phyloP scores from a whole-genome alignment of 139 green algal species.

The Coccomyxa sp. region DNA sequence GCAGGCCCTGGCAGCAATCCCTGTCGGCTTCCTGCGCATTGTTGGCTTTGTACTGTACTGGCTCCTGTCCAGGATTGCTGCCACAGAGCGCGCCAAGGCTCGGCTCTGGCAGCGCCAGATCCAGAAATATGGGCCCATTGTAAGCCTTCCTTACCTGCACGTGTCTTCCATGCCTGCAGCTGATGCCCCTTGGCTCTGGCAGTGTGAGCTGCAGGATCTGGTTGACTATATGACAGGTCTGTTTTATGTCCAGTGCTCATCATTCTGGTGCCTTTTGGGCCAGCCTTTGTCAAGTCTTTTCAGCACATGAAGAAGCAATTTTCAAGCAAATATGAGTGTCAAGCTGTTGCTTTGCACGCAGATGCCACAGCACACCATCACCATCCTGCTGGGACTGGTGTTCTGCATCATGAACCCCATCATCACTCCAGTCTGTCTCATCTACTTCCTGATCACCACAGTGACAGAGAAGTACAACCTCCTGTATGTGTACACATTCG shows the following conservation, averaged over 20 bases:
- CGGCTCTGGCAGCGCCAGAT: conserved; percentile 52
- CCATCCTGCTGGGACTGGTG: conserved; percentile 57
- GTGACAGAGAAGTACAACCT: conserved; percentile 25
- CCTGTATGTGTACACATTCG: conserved; percentile 10
- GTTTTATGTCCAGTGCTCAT: not conserved
- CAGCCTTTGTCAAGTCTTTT: no score
- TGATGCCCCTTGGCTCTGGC: not conserved
- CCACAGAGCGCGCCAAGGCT: conserved; percentile 46
- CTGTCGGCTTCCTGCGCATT: conserved; percentile 11
- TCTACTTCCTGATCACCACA: conserved; percentile 61
- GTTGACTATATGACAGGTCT: not conserved
- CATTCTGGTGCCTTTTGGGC: not conserved
- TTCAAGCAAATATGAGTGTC: no score
- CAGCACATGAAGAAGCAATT: no score
- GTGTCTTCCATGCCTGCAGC: no score
- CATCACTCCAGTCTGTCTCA: conserved; percentile 51
- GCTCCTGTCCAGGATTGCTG: conserved; percentile 2
- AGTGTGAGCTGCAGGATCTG: no score
- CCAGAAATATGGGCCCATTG: conserved; percentile 36
- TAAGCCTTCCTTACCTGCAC: no score
- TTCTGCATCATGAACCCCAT: conserved; percentile 74
- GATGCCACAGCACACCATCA: conserved; percentile 55
- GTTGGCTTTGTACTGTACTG: conserved; percentile 16
- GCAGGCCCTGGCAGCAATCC: conserved; percentile 14
- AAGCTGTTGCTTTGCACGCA: no score